Evolutionary conservation across 1,284 basidiomycete species (phyloP).

Genomic region (Microbotryum saponariae): DNA sequence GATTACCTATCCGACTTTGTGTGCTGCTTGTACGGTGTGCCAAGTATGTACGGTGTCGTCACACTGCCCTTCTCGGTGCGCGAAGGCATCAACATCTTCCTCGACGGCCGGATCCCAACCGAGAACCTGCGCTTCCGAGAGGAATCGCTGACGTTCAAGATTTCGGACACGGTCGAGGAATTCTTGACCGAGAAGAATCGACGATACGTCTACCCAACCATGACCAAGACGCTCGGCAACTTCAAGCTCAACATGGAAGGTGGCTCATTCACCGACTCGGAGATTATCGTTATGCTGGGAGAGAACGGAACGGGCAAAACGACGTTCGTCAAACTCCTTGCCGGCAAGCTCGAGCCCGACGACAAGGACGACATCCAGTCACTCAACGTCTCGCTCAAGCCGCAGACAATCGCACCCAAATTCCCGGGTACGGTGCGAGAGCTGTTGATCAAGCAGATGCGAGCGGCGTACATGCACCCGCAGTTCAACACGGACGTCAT

Average conservation of each 20-base stretch:
- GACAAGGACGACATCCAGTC: slow-evolving; percentile 68
- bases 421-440: slow-evolving; percentile 89
- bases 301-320: slow-evolving; percentile 98
- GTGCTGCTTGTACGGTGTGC: slow-evolving; percentile 92
- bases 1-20: slow-evolving; percentile 97
- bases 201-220: slow-evolving; percentile 79
- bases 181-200: slow-evolving; percentile 70
- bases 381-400: slow-evolving; percentile 81
- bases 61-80: slow-evolving; percentile 95
- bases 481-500: slow-evolving; percentile 95
- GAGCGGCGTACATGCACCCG: slow-evolving; percentile 83
- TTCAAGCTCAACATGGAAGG: slow-evolving; percentile 87
- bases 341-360: slow-evolving; percentile 77
- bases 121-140: slow-evolving; percentile 95
- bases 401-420: slow-evolving; percentile 90
- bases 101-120: slow-evolving; percentile 96
- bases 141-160: slow-evolving; percentile 89
- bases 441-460: slow-evolving; percentile 87
- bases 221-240: slow-evolving; percentile 86
- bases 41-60: slow-evolving; percentile 93
- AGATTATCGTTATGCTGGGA: slow-evolving; percentile 94
- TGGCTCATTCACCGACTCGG: slow-evolving; percentile 87
- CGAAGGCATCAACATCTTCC: slow-evolving; percentile 97
- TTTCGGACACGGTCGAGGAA: slow-evolving; percentile 89
- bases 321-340: slow-evolving; percentile 85